These are phyloP conservation scores for Pelargonium australe DNA, from an alignment of 441 rosid species.

Conservation along the genomic window DNA sequence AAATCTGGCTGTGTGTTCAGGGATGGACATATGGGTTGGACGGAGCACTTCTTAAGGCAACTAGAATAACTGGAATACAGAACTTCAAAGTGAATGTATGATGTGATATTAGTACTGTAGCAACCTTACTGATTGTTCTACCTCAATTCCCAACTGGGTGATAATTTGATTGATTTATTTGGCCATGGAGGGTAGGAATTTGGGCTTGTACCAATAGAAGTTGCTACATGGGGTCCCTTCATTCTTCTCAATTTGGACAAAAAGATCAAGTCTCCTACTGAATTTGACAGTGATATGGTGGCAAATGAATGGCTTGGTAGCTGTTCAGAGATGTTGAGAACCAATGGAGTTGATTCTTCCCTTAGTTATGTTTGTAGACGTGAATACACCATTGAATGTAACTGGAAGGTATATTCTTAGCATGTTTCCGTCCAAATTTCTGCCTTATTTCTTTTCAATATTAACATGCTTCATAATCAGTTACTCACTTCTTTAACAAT, in stretches of 20 bases:
- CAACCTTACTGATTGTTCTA: slow-evolving; percentile 14
- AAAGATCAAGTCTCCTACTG: slow-evolving; percentile 21
- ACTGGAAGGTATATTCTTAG: slow-evolving; percentile 65
- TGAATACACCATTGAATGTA: slow-evolving; percentile 64
- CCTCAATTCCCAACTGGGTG: neutral
- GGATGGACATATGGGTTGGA: slow-evolving; percentile 83
- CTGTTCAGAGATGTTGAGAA: slow-evolving; percentile 47
- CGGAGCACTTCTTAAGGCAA: slow-evolving; percentile 74
- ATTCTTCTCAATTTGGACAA: slow-evolving; percentile 58
- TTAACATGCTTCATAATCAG: neutral
- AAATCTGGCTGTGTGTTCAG: slow-evolving; percentile 30
- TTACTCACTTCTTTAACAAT: neutral
- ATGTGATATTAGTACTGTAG: neutral
- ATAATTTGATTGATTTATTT: slow-evolving; percentile 24
- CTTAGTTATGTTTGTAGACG: slow-evolving; percentile 65
- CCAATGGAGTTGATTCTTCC: slow-evolving; percentile 53
- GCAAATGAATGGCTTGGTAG: slow-evolving; percentile 79
- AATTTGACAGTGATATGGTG: slow-evolving; percentile 25
- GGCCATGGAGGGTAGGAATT: slow-evolving; percentile 49
- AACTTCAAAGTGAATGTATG: slow-evolving; percentile 55
- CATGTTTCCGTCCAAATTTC: neutral
- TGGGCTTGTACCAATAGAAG: slow-evolving; percentile 62
- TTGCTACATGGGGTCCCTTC: slow-evolving; percentile 84
- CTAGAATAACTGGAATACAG: slow-evolving; percentile 55
- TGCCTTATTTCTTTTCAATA: neutral